These are phyloP conservation scores for Fusarium sublunatum DNA, from an alignment of 2,329 filamentous ascomycete genomes.

Conservation along the genomic window DNA sequence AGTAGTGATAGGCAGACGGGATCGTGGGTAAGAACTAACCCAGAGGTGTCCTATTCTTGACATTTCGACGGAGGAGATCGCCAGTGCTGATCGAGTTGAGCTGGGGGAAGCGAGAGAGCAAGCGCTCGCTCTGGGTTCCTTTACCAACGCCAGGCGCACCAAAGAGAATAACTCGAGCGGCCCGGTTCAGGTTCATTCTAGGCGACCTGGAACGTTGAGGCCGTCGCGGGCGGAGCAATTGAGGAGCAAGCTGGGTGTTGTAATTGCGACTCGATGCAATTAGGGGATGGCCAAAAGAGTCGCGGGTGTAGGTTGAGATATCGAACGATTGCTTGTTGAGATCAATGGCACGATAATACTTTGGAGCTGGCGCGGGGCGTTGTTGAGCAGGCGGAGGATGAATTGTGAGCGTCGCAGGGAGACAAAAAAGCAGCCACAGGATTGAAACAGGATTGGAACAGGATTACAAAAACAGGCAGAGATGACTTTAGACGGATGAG, in stretches of 20 bases:
- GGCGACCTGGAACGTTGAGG: constrained; percentile 38
- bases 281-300: not conserved
- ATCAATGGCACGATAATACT: constrained; percentile 21
- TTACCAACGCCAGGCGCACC: constrained; percentile 98
- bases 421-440: not conserved
- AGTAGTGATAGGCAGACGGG: constrained; percentile 1
- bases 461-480: constrained; percentile 17
- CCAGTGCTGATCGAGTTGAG: constrained; percentile 93
- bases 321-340: constrained; percentile 32
- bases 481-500: constrained; percentile 14
- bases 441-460: constrained; percentile 1
- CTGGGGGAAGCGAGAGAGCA: constrained; percentile 88
- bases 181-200: constrained; percentile 76
- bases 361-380: constrained; percentile 30
- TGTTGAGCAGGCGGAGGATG: constrained; percentile 23
- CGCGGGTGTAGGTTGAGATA: not conserved
- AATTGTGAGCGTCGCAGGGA: not conserved
- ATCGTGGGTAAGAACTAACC: constrained; percentile 65
- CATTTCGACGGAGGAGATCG: constrained; percentile 91
- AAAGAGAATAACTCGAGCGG: constrained; percentile 92
- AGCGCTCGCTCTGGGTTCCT: constrained; percentile 91
- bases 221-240: constrained; percentile 22
- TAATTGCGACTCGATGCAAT: not conserved
- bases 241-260: not conserved
- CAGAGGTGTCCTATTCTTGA: constrained; percentile 85